These are phyloP conservation scores for Oropetium thomaeum DNA, from an alignment of 176 grass and related monocot genomes.

Conservation along the genomic window DNA sequence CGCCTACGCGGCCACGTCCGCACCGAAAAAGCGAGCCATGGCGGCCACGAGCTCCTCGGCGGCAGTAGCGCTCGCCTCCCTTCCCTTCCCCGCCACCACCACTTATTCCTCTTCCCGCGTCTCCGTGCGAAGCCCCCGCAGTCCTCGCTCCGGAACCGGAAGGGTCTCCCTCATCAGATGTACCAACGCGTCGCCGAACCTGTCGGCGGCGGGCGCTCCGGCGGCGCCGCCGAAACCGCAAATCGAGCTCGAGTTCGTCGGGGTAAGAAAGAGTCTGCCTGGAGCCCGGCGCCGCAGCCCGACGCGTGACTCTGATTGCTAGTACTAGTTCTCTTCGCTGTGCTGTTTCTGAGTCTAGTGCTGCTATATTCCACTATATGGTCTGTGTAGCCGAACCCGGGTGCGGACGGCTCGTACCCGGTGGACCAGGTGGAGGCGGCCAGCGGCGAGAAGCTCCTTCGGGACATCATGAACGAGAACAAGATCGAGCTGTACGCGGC, in stretches of 20 bases:
- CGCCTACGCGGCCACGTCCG: conserved; percentile 41
- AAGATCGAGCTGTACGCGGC: conserved; percentile 84
- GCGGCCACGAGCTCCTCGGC: conserved; percentile 51
- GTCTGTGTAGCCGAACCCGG: conserved; percentile 55
- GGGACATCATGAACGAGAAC: conserved; percentile 79
- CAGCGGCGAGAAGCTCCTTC: conserved; percentile 86
- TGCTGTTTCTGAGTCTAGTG: not conserved
- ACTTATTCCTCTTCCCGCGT: not conserved
- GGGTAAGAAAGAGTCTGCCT: conserved; percentile 25
- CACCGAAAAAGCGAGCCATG: conserved; percentile 34
- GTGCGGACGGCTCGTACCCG: conserved; percentile 55
- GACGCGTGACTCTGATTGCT: not conserved
- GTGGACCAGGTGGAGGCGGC: conserved; percentile 51
- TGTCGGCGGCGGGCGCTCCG: conserved; percentile 36
- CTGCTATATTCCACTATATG: too few relatives aligned
- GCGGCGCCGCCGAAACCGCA: conserved; percentile 44
- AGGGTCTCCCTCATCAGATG: conserved; percentile 16
- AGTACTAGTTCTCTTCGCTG: not conserved
- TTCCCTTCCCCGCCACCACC: not conserved
- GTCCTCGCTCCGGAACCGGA: not conserved
- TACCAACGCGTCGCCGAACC: conserved; percentile 44
- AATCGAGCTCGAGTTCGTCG: conserved; percentile 82
- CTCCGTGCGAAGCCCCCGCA: not conserved
- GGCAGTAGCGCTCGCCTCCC: conserved; percentile 22
- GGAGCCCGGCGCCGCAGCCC: too few relatives aligned